Percentiles rank a stretch among this genome's conserved stretches.
These are phyloP conservation scores for Diplodia intermedia DNA, from an alignment of 2,329 filamentous ascomycete genomes.

Conservation along the genomic window DNA sequence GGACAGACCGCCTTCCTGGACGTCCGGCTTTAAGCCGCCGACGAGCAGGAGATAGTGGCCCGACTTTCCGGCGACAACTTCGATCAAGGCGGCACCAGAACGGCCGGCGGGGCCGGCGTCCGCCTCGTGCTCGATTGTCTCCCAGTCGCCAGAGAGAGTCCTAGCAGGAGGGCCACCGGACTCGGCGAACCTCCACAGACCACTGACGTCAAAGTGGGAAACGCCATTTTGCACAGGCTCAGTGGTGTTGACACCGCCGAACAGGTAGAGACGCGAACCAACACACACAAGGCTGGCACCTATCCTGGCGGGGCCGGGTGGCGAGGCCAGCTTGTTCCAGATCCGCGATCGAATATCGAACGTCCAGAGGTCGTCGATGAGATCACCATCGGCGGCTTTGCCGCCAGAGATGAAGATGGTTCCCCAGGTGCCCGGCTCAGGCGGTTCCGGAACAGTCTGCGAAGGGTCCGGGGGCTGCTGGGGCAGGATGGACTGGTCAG, in stretches of 20 bases:
- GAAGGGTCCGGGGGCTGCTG: constrained; percentile 52
- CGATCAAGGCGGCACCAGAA: constrained; percentile 53
- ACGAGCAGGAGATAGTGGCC: constrained; percentile 61
- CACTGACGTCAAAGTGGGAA: constrained; percentile 45
- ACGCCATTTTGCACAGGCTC: constrained; percentile 36
- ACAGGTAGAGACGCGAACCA: constrained; percentile 56
- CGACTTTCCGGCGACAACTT: constrained; percentile 60
- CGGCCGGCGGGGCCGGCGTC: constrained; percentile 52
- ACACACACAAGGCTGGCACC: constrained; percentile 55
- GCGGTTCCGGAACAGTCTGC: constrained; percentile 51
- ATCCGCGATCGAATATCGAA: constrained; percentile 58
- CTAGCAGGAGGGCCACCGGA: constrained; percentile 43
- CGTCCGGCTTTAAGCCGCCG: constrained; percentile 51
- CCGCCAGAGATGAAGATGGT: constrained; percentile 62
- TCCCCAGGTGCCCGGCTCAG: constrained; percentile 52
- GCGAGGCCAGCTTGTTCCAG: constrained; percentile 59
- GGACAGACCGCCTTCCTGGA: constrained; percentile 13
- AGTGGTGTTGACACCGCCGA: constrained; percentile 48
- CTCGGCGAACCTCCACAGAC: constrained; percentile 46
- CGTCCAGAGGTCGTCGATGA: constrained; percentile 57
- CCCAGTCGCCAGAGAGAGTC: constrained; percentile 43
- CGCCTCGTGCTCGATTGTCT: constrained; percentile 41
- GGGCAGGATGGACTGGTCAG: constrained; percentile 37
- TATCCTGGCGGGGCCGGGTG: constrained; percentile 48
- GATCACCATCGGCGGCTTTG: constrained; percentile 33